Percentiles rank a stretch among this genome's conserved stretches.
phyloP scores from a whole-genome alignment of 2,329 filamentous ascomycete genomes.

The Rhynchosporium graminicola region DNA sequence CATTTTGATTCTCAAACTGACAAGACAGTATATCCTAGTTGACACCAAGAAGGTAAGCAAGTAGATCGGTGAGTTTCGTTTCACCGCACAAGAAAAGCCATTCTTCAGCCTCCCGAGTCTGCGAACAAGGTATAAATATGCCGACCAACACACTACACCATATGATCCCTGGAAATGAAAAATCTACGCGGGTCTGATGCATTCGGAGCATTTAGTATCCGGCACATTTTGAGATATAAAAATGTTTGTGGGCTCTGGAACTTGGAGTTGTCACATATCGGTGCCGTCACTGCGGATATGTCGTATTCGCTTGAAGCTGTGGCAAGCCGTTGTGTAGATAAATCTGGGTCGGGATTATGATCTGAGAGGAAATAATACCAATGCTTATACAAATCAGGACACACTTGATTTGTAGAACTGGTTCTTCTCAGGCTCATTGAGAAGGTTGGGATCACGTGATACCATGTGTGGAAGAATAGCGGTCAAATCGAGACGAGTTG shows the following conservation, averaged over 20 bases:
- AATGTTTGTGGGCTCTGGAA: too few relatives aligned
- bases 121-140: neutral
- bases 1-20: neutral
- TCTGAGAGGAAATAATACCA: too few relatives aligned
- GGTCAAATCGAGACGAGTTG: too few relatives aligned
- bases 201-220: neutral
- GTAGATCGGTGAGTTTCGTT: neutral
- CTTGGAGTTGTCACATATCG: too few relatives aligned
- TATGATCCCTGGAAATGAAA: neutral
- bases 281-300: too few relatives aligned
- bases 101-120: neutral
- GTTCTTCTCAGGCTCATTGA: too few relatives aligned
- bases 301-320: too few relatives aligned
- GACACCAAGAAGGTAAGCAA: neutral
- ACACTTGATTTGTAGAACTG: too few relatives aligned
- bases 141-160: neutral
- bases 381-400: too few relatives aligned
- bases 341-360: too few relatives aligned
- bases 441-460: neutral
- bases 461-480: neutral
- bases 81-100: neutral
- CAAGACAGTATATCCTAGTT: neutral
- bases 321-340: too few relatives aligned
- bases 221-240: too few relatives aligned
- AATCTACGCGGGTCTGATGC: neutral